Evolutionary conservation across 2,329 filamentous ascomycete genomes (phyloP), one percentile per base, ranked within the genome.

Genomic region (Pestalotiopsis sp.): DNA sequence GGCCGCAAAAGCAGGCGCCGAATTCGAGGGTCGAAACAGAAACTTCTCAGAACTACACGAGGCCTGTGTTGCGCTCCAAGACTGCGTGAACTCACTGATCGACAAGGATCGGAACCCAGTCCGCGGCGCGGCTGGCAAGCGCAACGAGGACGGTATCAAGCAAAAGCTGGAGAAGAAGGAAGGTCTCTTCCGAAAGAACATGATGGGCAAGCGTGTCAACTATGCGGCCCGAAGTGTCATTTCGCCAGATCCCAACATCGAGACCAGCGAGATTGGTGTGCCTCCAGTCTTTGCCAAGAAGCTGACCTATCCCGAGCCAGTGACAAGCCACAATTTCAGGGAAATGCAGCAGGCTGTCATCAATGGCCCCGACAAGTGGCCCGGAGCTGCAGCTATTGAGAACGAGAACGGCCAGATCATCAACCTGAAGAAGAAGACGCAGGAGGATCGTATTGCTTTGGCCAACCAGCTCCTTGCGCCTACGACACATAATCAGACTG

Each of bases 161-260:
- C 96, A 99, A 78, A 92, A 95, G 78, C 87, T 99, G 36, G 96
- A 99, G 82, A 99, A 99, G 86, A 99, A 99, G 82, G 97, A 99
- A 78, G 96, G 96, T 72, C 86, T 99, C 38, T 99, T 99, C 85
- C 89, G 96, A 75, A 98, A 97, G 85, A 98, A 99, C 82, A 98
- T 99, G 96, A 99, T 99, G 96, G 96, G 96, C 70, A 99, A 99
- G 86, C 94, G 96, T 85, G 96, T 99, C 83, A 98, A 99, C 80
- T 98, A 96, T 79, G 96, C 96, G 64, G 96, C 96, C 49, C 92
- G 96, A 79, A 97, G 93, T 87, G 96, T 99, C 79, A 99, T 99
- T 75, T 98, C 95, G 11, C 96, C 96, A 0, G 96, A 99, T 78
- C 96, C 96, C 2, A 99, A 98, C 77, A 97, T 99, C 76, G 96